Percentiles rank a stretch among this genome's conserved stretches.
These are phyloP conservation scores for Aspergillus asperescens DNA, from an alignment of 495 filamentous ascomycete genomes.

Conservation along the genomic window DNA sequence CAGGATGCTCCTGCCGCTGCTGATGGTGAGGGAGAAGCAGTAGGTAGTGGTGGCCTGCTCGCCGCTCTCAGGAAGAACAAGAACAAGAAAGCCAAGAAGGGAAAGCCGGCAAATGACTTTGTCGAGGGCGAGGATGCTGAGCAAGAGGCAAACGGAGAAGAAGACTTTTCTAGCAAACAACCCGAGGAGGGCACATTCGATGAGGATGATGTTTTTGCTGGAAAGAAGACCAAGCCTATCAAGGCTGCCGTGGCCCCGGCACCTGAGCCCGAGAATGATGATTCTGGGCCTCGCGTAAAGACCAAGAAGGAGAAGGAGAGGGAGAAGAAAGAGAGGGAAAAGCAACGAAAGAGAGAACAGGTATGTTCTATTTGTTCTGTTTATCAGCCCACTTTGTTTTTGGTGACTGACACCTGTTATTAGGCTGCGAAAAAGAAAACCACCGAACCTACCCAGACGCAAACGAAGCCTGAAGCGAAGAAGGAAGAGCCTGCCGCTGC, in stretches of 20 bases:
- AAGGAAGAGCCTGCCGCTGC: constrained; percentile 40
- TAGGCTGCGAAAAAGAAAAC: constrained; percentile 61
- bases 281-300: constrained; percentile 63
- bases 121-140: constrained; percentile 64
- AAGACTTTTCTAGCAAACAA: constrained; percentile 59
- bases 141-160: constrained; percentile 34
- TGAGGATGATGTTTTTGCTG: constrained; percentile 74
- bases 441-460: constrained; percentile 27
- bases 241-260: constrained; percentile 38
- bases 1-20: constrained; percentile 35
- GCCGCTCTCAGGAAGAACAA: constrained; percentile 82
- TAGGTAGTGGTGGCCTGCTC: constrained; percentile 63
- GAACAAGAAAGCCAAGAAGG: constrained; percentile 91
- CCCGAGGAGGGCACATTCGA: constrained; percentile 83
- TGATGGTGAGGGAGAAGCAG: constrained; percentile 49
- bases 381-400: background rate
- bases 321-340: constrained; percentile 88
- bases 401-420: constrained; percentile 2
- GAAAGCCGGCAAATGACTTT: constrained; percentile 63
- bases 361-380: constrained; percentile 34
- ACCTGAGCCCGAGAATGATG: constrained; percentile 42
- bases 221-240: constrained; percentile 59
- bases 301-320: constrained; percentile 97
- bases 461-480: constrained; percentile 32
- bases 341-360: constrained; percentile 90